Conservation (phyloP, 2,329 filamentous ascomycete genomes). For the Decorospora gaudefroyi region DNA sequence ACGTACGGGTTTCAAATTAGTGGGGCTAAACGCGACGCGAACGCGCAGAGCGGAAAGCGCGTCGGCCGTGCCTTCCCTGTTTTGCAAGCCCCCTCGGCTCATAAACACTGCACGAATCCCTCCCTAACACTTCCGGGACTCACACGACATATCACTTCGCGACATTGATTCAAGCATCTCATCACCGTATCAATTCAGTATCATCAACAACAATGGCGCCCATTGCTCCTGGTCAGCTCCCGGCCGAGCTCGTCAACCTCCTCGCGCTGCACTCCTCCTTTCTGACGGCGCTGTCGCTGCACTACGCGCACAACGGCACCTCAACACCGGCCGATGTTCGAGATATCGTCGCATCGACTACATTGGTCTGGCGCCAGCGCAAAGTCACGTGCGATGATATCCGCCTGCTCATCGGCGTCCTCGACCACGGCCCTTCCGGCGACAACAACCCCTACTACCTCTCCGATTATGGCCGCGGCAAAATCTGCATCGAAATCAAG, state of each 20-base stretch:
- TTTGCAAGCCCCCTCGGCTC: constrained; percentile 36
- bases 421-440: constrained; percentile 37
- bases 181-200: constrained; percentile 27
- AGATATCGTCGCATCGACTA: constrained; percentile 48
- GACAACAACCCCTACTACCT: constrained; percentile 46
- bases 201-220: constrained; percentile 37
- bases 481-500: constrained; percentile 50
- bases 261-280: constrained; percentile 55
- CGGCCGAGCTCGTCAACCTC: constrained; percentile 51
- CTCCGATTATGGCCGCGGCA: constrained; percentile 51
- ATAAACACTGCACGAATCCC: constrained; percentile 29
- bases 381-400: constrained; percentile 54
- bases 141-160: constrained; percentile 21
- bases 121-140: constrained; percentile 14
- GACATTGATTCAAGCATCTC: constrained; percentile 28
- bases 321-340: constrained; percentile 51
- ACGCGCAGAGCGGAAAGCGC: constrained; percentile 31
- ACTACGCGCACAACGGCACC: constrained; percentile 56
- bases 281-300: constrained; percentile 55
- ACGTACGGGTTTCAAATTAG: constrained; percentile 28
- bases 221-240: constrained; percentile 42
- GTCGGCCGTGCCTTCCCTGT: constrained; percentile 29
- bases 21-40: constrained; percentile 32
- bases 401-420: constrained; percentile 52
- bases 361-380: constrained; percentile 53